Evolutionary conservation across 2,329 filamentous ascomycete genomes (phyloP).

Genomic region (Tolypocladium amazonense): DNA sequence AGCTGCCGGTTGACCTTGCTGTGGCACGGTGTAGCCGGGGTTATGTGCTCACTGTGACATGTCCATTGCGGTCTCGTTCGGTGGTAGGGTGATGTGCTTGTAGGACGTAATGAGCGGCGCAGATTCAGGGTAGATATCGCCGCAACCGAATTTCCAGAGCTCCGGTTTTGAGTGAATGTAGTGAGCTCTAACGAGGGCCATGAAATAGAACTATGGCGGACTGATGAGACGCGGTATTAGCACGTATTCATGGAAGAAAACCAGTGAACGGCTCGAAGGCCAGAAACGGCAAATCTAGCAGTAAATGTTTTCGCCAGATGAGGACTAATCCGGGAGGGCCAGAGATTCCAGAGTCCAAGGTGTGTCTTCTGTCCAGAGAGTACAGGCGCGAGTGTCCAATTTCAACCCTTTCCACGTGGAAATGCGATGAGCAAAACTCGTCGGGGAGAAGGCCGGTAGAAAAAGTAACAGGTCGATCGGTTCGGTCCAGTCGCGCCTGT

Average conservation of each 20-base stretch:
- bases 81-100: slow-evolving; percentile 34
- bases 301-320: not conserved
- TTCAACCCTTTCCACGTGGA: not conserved
- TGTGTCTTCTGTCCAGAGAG: not conserved
- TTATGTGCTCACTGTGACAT: slow-evolving; percentile 25
- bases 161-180: slow-evolving; percentile 20
- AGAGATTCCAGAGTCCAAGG: not conserved
- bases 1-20: slow-evolving; percentile 16
- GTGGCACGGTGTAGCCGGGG: slow-evolving; percentile 18
- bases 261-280: not conserved
- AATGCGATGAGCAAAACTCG: not conserved
- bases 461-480: not conserved
- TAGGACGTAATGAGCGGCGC: slow-evolving; percentile 29
- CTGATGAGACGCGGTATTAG: not conserved
- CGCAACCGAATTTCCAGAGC: slow-evolving; percentile 16
- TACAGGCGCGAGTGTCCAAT: not conserved
- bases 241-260: not conserved
- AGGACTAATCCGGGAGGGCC: not conserved
- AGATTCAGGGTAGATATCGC: not conserved
- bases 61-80: slow-evolving; percentile 29
- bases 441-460: not conserved
- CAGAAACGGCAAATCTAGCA: not conserved
- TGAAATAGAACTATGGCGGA: slow-evolving; percentile 13
- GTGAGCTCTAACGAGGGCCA: slow-evolving; percentile 23
- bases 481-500: not conserved